These are phyloP conservation scores for Coprinellus aureogranulatus DNA, from an alignment of 768 basidiomycete genomes.

Conservation along the genomic window DNA sequence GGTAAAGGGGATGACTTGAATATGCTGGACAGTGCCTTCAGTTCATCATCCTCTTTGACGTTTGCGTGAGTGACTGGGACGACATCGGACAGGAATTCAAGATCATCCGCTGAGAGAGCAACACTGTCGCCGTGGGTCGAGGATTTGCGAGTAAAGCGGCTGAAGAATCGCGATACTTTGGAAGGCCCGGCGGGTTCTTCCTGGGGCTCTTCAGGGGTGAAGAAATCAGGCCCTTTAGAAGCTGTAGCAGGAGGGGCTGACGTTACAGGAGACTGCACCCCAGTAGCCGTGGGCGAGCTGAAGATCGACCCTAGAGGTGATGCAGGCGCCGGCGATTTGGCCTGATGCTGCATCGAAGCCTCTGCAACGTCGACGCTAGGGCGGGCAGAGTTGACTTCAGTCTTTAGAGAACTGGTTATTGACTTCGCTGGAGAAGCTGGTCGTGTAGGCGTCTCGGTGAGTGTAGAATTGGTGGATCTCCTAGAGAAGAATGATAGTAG, in stretches of 20 bases:
- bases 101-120: conserved; percentile 74
- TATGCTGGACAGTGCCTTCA: conserved; percentile 40
- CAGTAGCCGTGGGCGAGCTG: neutral
- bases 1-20: conserved; percentile 38
- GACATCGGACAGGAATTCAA: conserved; percentile 75
- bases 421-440: conserved; percentile 15
- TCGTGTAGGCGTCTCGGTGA: conserved; percentile 7
- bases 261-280: neutral
- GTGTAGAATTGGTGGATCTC: conserved; percentile 14
- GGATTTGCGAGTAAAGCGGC: conserved; percentile 61
- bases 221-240: conserved; percentile 13
- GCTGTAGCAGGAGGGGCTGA: neutral
- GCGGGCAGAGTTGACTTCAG: conserved; percentile 7
- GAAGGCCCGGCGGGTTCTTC: conserved; percentile 46
- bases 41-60: conserved; percentile 28
- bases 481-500: conserved; percentile 76
- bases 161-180: conserved; percentile 80
- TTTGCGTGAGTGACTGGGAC: conserved; percentile 55
- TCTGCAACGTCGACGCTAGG: conserved; percentile 9
- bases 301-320: neutral
- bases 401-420: conserved; percentile 18
- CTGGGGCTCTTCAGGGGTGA: conserved; percentile 14
- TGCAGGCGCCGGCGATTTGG: neutral
- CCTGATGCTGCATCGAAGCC: conserved; percentile 5
- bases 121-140: conserved; percentile 47